Evolutionary conservation across 768 basidiomycete genomes (phyloP).

Genomic region (Boletus insuetus): DNA sequence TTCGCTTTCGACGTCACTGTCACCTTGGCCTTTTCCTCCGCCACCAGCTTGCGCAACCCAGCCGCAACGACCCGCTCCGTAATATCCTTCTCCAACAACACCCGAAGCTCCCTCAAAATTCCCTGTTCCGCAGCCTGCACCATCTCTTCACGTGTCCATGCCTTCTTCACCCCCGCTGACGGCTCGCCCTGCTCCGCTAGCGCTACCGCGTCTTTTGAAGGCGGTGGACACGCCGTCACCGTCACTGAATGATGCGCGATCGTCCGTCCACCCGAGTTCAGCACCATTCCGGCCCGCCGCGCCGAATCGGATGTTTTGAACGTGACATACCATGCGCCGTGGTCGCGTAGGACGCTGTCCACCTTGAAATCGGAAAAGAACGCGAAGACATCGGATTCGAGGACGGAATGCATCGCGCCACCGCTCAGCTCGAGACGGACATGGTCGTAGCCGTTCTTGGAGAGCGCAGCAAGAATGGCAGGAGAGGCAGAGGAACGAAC

Average conservation of each 20-base stretch:
- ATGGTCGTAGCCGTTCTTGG: slow-evolving; percentile 64
- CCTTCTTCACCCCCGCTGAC: slow-evolving; percentile 35
- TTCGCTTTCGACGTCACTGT: slow-evolving; percentile 22
- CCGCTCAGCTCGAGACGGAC: slow-evolving; percentile 55
- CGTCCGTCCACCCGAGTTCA: slow-evolving; percentile 48
- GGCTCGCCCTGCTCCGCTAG: slow-evolving; percentile 31
- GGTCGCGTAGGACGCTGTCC: slow-evolving; percentile 70
- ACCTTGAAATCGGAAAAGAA: slow-evolving; percentile 73
- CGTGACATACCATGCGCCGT: slow-evolving; percentile 76
- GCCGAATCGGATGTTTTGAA: slow-evolving; percentile 66
- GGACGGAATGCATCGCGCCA: slow-evolving; percentile 45
- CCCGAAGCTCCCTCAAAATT: slow-evolving; percentile 55
- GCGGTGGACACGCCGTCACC: slow-evolving; percentile 43
- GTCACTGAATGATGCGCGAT: slow-evolving; percentile 60
- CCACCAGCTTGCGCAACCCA: slow-evolving; percentile 51
- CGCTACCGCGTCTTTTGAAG: slow-evolving; percentile 33
- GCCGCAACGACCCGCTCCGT: slow-evolving; percentile 55
- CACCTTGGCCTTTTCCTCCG: slow-evolving; percentile 47
- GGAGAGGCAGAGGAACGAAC: slow-evolving; percentile 22
- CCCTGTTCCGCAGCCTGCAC: slow-evolving; percentile 53
- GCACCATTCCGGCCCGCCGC: slow-evolving; percentile 62
- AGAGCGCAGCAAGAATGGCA: slow-evolving; percentile 41
- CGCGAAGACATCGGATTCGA: slow-evolving; percentile 63
- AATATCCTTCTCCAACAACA: slow-evolving; percentile 62
- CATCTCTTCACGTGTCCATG: slow-evolving; percentile 54